Conservation (phyloP, 2,329 filamentous ascomycete genomes). For the Verticillium albo-atrum region DNA sequence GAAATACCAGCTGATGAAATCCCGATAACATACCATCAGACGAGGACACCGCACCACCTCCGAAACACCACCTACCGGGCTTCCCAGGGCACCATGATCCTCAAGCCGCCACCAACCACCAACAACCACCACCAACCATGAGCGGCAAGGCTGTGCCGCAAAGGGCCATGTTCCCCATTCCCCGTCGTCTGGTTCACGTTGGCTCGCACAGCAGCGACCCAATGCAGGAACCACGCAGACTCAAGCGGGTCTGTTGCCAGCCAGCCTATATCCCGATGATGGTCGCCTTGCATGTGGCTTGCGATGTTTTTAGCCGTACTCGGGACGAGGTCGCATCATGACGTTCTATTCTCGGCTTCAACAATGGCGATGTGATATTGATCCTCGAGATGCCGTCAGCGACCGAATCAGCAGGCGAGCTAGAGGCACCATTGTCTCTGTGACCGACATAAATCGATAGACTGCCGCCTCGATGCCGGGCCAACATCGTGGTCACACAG, state of each 20-base stretch:
- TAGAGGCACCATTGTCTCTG: neutral
- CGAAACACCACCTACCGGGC: neutral
- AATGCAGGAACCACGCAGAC: slow-evolving; percentile 3
- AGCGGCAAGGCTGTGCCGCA: neutral
- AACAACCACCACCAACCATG: neutral
- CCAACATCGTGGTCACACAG: neutral
- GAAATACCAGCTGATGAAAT: neutral
- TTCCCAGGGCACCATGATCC: neutral
- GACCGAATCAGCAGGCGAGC: neutral
- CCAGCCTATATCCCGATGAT: neutral
- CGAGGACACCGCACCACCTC: neutral
- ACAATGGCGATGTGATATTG: neutral
- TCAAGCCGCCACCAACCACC: neutral
- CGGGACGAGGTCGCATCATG: neutral
- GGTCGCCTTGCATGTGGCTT: neutral
- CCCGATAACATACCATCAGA: neutral
- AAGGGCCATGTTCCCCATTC: neutral
- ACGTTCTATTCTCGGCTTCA: neutral
- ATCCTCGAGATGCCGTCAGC: neutral
- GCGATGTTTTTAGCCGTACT: neutral
- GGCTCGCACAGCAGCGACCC: slow-evolving; percentile 2
- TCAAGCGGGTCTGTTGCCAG: neutral
- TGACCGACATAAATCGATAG: neutral
- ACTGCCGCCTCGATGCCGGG: neutral
- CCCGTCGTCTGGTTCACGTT: neutral